A percentile compares a stretch with the other conserved stretches of the same genome.
Evolutionary conservation across 176 grass and related monocot genomes (phyloP).

Genomic region (Metroxylon sagu): DNA sequence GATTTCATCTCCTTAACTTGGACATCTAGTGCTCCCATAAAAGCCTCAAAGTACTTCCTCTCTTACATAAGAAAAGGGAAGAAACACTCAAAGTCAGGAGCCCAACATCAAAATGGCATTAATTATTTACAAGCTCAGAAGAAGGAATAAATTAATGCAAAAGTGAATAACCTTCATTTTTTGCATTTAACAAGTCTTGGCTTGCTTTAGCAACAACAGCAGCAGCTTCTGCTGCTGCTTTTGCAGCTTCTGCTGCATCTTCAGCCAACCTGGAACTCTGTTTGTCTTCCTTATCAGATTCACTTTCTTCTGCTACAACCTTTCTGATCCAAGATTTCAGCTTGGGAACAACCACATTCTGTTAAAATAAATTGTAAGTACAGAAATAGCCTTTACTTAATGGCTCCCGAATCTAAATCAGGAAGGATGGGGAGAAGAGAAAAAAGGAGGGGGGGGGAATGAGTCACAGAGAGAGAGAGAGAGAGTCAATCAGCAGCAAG

Average conservation of each 20-base stretch:
- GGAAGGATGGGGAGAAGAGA: too few species aligned
- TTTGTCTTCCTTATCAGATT: constrained; percentile 34
- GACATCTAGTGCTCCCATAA: constrained; percentile 57
- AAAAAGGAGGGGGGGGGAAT: too few species aligned
- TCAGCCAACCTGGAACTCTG: constrained; percentile 47
- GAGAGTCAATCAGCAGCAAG: too few species aligned
- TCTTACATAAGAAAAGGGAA: constrained; percentile 31
- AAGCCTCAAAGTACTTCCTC: constrained; percentile 59
- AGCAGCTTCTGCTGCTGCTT: constrained; percentile 53
- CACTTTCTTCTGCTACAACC: constrained; percentile 62
- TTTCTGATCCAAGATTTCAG: constrained; percentile 63
- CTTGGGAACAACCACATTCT: constrained; percentile 60
- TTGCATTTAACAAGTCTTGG: constrained; percentile 67
- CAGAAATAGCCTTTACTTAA: neutral
- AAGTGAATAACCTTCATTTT: constrained; percentile 55
- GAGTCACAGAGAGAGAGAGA: too few species aligned
- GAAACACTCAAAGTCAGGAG: neutral
- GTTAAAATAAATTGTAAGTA: constrained; percentile 22
- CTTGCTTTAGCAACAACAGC: constrained; percentile 62
- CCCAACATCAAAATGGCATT: too few species aligned
- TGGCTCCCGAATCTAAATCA: too few species aligned
- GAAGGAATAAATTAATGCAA: too few species aligned
- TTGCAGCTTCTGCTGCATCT: constrained; percentile 67
- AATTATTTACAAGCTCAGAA: too few species aligned
- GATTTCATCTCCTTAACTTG: constrained; percentile 79